Conservation (phyloP, 1,139 yeast species). For the Hemisphaericaspora xylofermentans region DNA sequence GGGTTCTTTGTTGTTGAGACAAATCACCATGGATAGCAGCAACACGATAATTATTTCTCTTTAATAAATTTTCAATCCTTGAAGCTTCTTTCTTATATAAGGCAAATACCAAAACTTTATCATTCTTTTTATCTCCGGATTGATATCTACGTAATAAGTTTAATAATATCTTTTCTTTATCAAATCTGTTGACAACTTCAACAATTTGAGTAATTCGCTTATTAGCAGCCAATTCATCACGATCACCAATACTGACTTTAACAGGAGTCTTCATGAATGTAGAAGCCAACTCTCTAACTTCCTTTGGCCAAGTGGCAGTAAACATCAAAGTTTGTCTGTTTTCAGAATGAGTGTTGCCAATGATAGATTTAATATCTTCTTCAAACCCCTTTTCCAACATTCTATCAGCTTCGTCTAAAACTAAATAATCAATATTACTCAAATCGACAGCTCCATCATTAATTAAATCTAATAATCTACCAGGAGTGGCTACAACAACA, state of each 20-base stretch:
- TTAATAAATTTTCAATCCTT: conserved; percentile 76
- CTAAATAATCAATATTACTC: conserved; percentile 68
- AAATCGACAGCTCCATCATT: conserved; percentile 85
- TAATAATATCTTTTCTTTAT: conserved; percentile 75
- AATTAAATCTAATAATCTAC: conserved; percentile 86
- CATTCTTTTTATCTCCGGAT: conserved; percentile 60
- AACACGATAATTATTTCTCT: conserved; percentile 71
- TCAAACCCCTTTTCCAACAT: conserved; percentile 97
- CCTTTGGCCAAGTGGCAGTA: conserved; percentile 89
- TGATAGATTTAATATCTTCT: conserved; percentile 86
- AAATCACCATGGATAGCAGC: conserved; percentile 97
- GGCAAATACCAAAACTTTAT: conserved; percentile 88
- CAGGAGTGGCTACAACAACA: conserved; percentile 95
- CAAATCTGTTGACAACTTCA: conserved; percentile 84
- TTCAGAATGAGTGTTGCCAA: conserved; percentile 48
- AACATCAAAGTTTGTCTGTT: conserved; percentile 84
- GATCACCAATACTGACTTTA: conserved; percentile 88
- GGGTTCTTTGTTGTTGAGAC: conserved; percentile 88
- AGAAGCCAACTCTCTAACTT: conserved; percentile 87
- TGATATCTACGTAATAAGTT: conserved; percentile 75
- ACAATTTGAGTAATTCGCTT: conserved; percentile 90
- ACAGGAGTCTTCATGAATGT: conserved; percentile 85
- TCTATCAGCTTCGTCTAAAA: conserved; percentile 96
- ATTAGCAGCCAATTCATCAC: conserved; percentile 92
- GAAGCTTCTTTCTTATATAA: conserved; percentile 95